phyloP scores from a whole-genome alignment of 2,329 filamentous ascomycete species.

The Capronia epimyces region DNA sequence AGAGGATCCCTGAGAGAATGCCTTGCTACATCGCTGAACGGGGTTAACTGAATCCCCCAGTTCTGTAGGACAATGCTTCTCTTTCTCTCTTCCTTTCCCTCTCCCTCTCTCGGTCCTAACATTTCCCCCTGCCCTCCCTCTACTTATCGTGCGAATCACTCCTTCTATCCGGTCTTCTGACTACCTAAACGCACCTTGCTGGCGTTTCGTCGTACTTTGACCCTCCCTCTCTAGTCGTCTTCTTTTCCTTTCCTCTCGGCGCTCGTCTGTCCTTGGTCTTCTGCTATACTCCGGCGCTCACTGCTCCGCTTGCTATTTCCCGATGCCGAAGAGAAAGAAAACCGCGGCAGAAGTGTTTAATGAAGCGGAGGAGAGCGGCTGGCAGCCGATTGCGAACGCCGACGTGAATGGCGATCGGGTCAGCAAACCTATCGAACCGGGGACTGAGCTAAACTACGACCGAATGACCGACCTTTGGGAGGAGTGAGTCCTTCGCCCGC shows the following conservation, averaged over 20 bases:
- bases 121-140: slow-evolving; percentile 14
- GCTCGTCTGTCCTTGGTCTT: slow-evolving; percentile 11
- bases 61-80: slow-evolving; percentile 13
- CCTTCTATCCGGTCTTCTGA: slow-evolving; percentile 15
- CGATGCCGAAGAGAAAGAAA: slow-evolving; percentile 43
- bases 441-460: slow-evolving; percentile 27
- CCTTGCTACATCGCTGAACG: slow-evolving; percentile 8
- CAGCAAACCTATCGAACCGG: slow-evolving; percentile 23
- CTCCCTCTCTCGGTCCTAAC: slow-evolving; percentile 13
- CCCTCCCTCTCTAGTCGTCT: slow-evolving; percentile 16
- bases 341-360: slow-evolving; percentile 41
- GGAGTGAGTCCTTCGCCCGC: slow-evolving; percentile 18
- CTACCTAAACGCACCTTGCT: slow-evolving; percentile 14
- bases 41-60: slow-evolving; percentile 13
- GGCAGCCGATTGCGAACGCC: slow-evolving; percentile 11
- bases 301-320: slow-evolving; percentile 28
- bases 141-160: slow-evolving; percentile 15
- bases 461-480: slow-evolving; percentile 23
- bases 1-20: slow-evolving; percentile 3
- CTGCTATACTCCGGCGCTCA: slow-evolving; percentile 6
- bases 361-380: slow-evolving; percentile 25
- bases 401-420: slow-evolving; percentile 26
- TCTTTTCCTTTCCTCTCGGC: slow-evolving; percentile 16
- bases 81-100: slow-evolving; percentile 14
- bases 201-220: slow-evolving; percentile 16